phyloP scores from a whole-genome alignment of 495 filamentous ascomycete species.

The Lophium mytilinum region DNA sequence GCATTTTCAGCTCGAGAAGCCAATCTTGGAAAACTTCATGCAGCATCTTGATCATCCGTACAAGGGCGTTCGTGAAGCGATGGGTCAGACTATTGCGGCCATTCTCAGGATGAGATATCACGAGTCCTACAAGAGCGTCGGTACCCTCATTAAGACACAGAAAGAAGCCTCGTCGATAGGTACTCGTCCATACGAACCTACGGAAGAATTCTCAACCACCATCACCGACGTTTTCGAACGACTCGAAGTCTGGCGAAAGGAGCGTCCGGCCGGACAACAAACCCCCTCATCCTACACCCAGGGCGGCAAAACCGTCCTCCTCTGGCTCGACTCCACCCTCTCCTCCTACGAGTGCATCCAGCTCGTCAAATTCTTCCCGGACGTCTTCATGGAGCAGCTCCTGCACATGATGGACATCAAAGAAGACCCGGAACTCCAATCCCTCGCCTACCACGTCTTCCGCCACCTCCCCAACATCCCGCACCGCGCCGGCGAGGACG shows the following conservation, averaged over 20 bases:
- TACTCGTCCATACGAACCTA: slow-evolving; percentile 70
- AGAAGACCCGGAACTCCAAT: slow-evolving; percentile 93
- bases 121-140: slow-evolving; percentile 77
- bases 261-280: slow-evolving; percentile 81
- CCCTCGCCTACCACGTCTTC: slow-evolving; percentile 93
- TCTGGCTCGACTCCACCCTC: slow-evolving; percentile 89
- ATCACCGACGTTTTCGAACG: slow-evolving; percentile 69
- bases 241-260: slow-evolving; percentile 79
- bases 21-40: slow-evolving; percentile 83
- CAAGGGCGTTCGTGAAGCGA: slow-evolving; percentile 90
- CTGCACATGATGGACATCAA: slow-evolving; percentile 99
- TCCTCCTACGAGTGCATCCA: slow-evolving; percentile 89
- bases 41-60: slow-evolving; percentile 93
- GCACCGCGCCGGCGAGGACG: slow-evolving; percentile 76
- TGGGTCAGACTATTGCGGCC: slow-evolving; percentile 78
- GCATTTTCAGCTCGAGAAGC: slow-evolving; percentile 89
- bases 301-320: slow-evolving; percentile 87
- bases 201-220: slow-evolving; percentile 61
- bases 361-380: slow-evolving; percentile 82
- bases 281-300: slow-evolving; percentile 91
- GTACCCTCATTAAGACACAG: slow-evolving; percentile 66
- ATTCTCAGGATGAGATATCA: slow-evolving; percentile 88
- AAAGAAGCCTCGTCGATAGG: slow-evolving; percentile 74
- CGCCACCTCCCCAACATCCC: slow-evolving; percentile 95
- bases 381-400: slow-evolving; percentile 80